Conservation (phyloP, 495 filamentous ascomycete genomes). For the Bacidia gigantensis region DNA sequence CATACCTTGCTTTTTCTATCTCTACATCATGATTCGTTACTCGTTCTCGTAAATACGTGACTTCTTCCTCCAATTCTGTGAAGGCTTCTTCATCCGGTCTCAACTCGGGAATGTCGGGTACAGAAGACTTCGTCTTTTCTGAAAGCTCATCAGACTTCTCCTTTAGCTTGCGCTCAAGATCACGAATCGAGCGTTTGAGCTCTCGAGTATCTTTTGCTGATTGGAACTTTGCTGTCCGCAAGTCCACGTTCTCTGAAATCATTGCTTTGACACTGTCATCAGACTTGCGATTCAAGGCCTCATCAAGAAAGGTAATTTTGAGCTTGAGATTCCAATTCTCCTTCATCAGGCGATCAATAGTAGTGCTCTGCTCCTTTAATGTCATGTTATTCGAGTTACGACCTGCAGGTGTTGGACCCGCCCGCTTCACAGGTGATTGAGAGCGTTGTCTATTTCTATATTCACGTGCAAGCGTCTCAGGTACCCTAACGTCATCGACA, state of each 20-base stretch:
- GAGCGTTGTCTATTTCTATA: conserved; percentile 51
- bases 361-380: conserved; percentile 91
- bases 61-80: conserved; percentile 70
- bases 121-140: conserved; percentile 24
- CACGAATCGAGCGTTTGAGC: conserved; percentile 61
- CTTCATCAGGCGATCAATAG: conserved; percentile 88
- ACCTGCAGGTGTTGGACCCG: conserved; percentile 37
- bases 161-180: conserved; percentile 72
- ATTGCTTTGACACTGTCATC: conserved; percentile 96
- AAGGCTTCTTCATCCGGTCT: conserved; percentile 47
- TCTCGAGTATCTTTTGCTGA: conserved; percentile 78
- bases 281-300: conserved; percentile 77
- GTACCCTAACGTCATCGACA: conserved; percentile 76
- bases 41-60: conserved; percentile 67
- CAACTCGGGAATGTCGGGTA: conserved; percentile 42
- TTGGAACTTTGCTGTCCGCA: conserved; percentile 77
- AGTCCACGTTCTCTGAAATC: conserved; percentile 91
- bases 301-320: conserved; percentile 72
- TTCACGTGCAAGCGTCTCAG: conserved; percentile 74
- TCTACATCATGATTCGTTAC: conserved; percentile 70
- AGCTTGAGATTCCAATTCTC: conserved; percentile 81
- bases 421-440: conserved; percentile 41
- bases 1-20: conserved; percentile 66
- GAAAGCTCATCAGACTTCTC: conserved; percentile 51
- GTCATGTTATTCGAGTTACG: conserved; percentile 72